Evolutionary conservation across 2,329 filamentous ascomycete species (phyloP).

Genomic region (Thyridium curvatum): DNA sequence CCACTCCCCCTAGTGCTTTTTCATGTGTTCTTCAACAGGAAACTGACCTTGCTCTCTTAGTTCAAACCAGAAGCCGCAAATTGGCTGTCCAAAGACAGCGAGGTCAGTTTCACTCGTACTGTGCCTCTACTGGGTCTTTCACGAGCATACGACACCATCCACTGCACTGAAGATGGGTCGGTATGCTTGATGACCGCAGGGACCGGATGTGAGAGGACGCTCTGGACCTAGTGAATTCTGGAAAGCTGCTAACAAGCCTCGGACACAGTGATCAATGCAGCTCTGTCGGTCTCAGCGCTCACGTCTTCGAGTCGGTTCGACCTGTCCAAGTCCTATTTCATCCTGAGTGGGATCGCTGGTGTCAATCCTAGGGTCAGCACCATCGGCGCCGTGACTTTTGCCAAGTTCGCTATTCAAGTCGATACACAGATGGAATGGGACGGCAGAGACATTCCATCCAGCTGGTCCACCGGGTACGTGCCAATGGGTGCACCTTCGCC

Average conservation of each 20-base stretch:
- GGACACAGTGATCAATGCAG: constrained; percentile 75
- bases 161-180: constrained; percentile 53
- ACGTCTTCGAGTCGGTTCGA: constrained; percentile 58
- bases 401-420: constrained; percentile 66
- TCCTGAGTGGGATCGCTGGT: constrained; percentile 68
- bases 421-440: constrained; percentile 73
- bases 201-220: constrained; percentile 15
- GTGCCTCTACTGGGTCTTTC: constrained; percentile 58
- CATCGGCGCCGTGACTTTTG: constrained; percentile 59
- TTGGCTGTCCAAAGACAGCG: neutral
- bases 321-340: constrained; percentile 61
- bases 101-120: constrained; percentile 42
- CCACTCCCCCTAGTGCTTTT: constrained; percentile 1
- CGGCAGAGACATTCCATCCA: constrained; percentile 57
- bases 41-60: neutral
- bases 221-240: too few relatives aligned
- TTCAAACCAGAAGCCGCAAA: neutral
- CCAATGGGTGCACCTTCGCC: constrained; percentile 53
- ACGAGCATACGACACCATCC: constrained; percentile 40
- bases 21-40: neutral
- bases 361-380: constrained; percentile 64
- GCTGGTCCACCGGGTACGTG: constrained; percentile 64
- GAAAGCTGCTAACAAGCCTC: too few relatives aligned
- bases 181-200: constrained; percentile 66
- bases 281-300: constrained; percentile 57